phyloP scores from a whole-genome alignment of 805 yeast genomes.

The Starmera dryadoides region DNA sequence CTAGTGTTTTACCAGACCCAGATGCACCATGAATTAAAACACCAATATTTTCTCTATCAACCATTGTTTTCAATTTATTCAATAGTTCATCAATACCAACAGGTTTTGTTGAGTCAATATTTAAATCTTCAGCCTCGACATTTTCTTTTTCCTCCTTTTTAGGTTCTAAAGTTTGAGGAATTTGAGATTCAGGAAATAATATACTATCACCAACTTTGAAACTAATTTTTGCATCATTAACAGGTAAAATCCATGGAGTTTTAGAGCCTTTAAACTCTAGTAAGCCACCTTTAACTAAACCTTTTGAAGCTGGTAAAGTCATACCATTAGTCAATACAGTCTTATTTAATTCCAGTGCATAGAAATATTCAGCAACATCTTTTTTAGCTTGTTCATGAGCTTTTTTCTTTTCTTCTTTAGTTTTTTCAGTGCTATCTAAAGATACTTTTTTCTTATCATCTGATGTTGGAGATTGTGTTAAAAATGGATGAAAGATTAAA shows the following conservation, averaged over 20 bases:
- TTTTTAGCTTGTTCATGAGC: slow-evolving; percentile 15
- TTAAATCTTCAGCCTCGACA: too few species aligned
- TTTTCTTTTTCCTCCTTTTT: too few species aligned
- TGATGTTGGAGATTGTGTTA: slow-evolving; percentile 29
- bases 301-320: slow-evolving; percentile 44
- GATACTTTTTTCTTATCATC: slow-evolving; percentile 1
- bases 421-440: slow-evolving; percentile 2
- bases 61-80: slow-evolving; percentile 28
- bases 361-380: slow-evolving; percentile 11
- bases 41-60: slow-evolving; percentile 43
- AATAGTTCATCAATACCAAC: slow-evolving; percentile 53
- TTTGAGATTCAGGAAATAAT: slow-evolving; percentile 11
- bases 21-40: slow-evolving; percentile 62
- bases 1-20: slow-evolving; percentile 76
- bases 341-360: slow-evolving; percentile 10
- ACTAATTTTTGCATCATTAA: slow-evolving; percentile 25
- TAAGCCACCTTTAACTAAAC: slow-evolving; percentile 54
- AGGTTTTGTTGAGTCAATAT: slow-evolving; percentile 18
- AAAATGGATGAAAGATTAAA: slow-evolving; percentile 48
- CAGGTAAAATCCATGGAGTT: slow-evolving; percentile 34
- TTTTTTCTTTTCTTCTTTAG: slow-evolving; percentile 13
- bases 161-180: slow-evolving; percentile 6
- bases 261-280: slow-evolving; percentile 35
- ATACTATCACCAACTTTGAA: slow-evolving; percentile 47
- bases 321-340: slow-evolving; percentile 42